Evolutionary conservation across 1,284 basidiomycete genomes (phyloP), one percentile per base, ranked within the genome.

Genomic region (Fomitopsis betulina): DNA sequence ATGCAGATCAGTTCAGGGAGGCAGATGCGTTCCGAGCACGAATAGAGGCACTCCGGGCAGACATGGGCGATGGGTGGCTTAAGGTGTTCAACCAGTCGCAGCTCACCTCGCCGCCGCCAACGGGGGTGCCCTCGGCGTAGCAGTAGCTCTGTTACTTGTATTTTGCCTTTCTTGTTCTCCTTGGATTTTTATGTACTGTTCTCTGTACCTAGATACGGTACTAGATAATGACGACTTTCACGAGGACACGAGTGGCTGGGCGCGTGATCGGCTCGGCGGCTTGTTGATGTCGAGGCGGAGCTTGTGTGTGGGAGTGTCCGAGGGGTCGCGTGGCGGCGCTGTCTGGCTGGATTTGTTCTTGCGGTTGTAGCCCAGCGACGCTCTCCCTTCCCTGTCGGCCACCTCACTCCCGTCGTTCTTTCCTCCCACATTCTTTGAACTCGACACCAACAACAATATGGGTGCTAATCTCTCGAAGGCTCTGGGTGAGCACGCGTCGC

Each of bases 61-160:
- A 94, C 66, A 92, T 94, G 79, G 92, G 92, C 1, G 93, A 93
- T 40, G 86, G 86, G 12, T 94, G 91, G 91, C 68, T 93, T 66
- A 91, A 89, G 74, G 89, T 93, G 56, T 86, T 89, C 67, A 89
- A 83, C 63, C 89, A 92, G 76, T 81, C 79, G 40, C 77, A 79
- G 60, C 67, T 73, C 58, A 68, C 63, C 42, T 69, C 72, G 51
- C 67, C 68, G 30, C 47, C 47, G 5, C 47, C 47, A 15, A 55
- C 58, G 19, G 65, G 64, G 19, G 65, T 65, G 15, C 50, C 58
- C 50, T 68, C 64, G 45, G 64, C 64, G 60, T 68, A 54, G 58
- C 58, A 30, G 25, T 25, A 56, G 45, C 42, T 45, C 21, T 49
- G 53, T 30, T 30, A 1, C 13, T 2, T 33, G 17, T 47, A 27